Conservation (phyloP, 805 yeast species). For the Blastobotrys attinorum region DNA sequence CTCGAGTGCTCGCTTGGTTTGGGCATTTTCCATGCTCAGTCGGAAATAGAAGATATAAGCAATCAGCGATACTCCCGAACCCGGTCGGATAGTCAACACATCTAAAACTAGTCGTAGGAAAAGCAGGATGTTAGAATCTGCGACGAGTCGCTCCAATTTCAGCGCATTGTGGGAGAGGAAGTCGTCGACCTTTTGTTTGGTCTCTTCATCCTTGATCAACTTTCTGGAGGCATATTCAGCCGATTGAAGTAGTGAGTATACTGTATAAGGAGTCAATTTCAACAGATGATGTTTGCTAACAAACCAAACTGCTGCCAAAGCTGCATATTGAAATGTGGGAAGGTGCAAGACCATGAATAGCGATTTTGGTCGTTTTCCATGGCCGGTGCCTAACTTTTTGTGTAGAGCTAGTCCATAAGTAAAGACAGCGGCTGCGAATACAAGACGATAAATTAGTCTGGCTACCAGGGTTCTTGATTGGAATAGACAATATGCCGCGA, state of each 20-base stretch:
- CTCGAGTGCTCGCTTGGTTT: conserved; percentile 56
- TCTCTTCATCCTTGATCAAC: conserved; percentile 7
- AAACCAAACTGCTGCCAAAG: conserved; percentile 46
- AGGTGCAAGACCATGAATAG: conserved; percentile 58
- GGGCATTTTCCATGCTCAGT: conserved; percentile 62
- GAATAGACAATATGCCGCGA: conserved; percentile 17
- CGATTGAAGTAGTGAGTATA: conserved; percentile 72
- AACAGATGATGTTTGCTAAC: conserved; percentile 53
- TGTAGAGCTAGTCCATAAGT: conserved; percentile 21
- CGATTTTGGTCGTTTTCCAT: conserved; percentile 36
- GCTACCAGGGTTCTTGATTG: conserved; percentile 19
- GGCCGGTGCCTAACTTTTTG: conserved; percentile 44
- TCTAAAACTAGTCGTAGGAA: conserved; percentile 35
- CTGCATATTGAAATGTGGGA: conserved; percentile 64
- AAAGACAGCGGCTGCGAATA: conserved; percentile 16
- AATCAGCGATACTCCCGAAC: conserved; percentile 49
- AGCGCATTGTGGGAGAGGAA: conserved; percentile 4
- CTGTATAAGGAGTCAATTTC: conserved; percentile 60
- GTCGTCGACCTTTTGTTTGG: conserved; percentile 5
- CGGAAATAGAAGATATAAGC: conserved; percentile 54
- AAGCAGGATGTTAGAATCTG: conserved; percentile 11
- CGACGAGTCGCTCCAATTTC: conserved; percentile 10
- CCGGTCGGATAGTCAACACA: conserved; percentile 48
- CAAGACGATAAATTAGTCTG: conserved; percentile 21
- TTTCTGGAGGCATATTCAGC: conserved; percentile 40